Conservation (phyloP, 192 early-diverging fungal genomes). For the Jimgerdemannia lactiflua region DNA sequence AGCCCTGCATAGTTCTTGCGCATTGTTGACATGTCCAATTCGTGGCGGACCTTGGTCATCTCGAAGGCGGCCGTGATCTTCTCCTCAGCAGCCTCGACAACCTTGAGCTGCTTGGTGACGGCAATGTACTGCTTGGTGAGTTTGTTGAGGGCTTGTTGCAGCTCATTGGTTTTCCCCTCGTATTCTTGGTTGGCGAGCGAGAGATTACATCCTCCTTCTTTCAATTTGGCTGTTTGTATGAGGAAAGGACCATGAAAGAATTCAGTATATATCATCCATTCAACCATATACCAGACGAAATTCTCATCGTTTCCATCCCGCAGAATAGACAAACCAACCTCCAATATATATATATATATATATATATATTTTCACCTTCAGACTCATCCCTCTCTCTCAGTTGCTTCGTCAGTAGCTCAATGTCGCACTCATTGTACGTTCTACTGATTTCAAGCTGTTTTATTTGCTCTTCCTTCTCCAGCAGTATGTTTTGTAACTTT, state of each 20-base stretch:
- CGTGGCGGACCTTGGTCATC: slow-evolving; percentile 51
- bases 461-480: slow-evolving; percentile 40
- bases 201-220: no score
- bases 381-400: slow-evolving; percentile 49
- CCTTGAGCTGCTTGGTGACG: slow-evolving; percentile 54
- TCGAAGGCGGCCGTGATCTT: slow-evolving; percentile 37
- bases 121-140: slow-evolving; percentile 45
- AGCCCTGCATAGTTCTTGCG: slow-evolving; percentile 50
- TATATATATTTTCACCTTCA: slow-evolving; percentile 58
- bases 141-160: slow-evolving; percentile 41
- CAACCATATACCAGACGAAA: background rate
- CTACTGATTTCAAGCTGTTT: slow-evolving; percentile 42
- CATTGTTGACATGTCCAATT: slow-evolving; percentile 58
- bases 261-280: background rate
- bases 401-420: slow-evolving; percentile 47
- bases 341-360: no score
- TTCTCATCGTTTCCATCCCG: no score
- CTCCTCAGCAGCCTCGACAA: slow-evolving; percentile 57
- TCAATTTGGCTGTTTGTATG: slow-evolving; percentile 41
- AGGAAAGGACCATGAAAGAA: background rate
- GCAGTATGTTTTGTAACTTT: slow-evolving; percentile 37
- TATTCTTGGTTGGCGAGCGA: slow-evolving; percentile 54
- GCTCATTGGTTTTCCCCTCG: slow-evolving; percentile 34
- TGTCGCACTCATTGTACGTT: slow-evolving; percentile 45
- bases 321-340: no score